Percentiles rank a stretch among this genome's conserved stretches.
Conservation (phyloP, 345 rosid genomes). For the Pistacia vera region DNA sequence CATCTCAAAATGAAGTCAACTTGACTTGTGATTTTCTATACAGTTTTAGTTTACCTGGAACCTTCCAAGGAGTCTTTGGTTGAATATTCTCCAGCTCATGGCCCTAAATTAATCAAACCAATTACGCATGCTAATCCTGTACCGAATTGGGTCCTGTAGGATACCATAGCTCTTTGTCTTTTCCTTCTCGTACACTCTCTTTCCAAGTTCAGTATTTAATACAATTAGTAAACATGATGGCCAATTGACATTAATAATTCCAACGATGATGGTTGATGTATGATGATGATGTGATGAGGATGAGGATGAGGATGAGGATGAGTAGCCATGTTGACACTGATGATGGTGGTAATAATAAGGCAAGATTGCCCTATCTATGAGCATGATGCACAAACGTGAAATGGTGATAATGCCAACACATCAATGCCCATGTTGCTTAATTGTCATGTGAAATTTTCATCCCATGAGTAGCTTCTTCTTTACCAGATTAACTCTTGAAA, state of each 20-base stretch:
- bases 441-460: neutral
- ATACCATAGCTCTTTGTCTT: neutral
- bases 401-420: neutral
- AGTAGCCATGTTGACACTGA: neutral
- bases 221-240: neutral
- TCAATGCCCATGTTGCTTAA: neutral
- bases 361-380: neutral
- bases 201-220: neutral
- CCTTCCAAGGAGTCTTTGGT: neutral
- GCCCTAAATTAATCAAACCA: too few species aligned
- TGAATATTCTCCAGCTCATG: neutral
- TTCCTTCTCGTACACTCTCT: neutral
- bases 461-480: too few species aligned
- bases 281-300: slow-evolving; percentile 2
- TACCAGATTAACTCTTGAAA: neutral
- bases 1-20: neutral
- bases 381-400: neutral
- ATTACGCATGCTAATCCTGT: too few species aligned
- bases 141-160: too few species aligned
- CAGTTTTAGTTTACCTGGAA: neutral
- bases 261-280: neutral
- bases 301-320: neutral
- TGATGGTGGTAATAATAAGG: neutral
- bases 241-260: neutral
- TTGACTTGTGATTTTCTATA: neutral